phyloP scores from a whole-genome alignment of 805 yeast species.

The Kurtzmaniella cleridarum region DNA sequence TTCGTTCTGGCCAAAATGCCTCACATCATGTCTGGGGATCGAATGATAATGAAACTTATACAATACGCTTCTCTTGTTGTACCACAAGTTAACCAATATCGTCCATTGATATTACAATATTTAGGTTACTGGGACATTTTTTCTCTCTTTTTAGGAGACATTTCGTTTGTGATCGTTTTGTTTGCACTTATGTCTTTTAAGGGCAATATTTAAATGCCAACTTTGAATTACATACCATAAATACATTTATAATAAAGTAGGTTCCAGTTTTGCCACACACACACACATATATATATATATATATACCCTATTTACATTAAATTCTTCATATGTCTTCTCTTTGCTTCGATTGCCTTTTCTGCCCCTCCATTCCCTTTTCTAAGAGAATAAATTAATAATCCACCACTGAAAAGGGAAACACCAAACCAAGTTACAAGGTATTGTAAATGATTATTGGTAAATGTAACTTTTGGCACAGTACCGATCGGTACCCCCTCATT shows the following conservation, averaged over 20 bases:
- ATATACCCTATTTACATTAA: slow-evolving; percentile 1
- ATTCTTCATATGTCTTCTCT: slow-evolving; percentile 31
- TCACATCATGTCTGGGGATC: slow-evolving; percentile 19
- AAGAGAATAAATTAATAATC: slow-evolving; percentile 45
- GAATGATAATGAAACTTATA: slow-evolving; percentile 20
- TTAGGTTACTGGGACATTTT: slow-evolving; percentile 34
- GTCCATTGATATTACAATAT: slow-evolving; percentile 21
- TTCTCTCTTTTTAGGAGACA: slow-evolving; percentile 31
- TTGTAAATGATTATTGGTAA: slow-evolving; percentile 86
- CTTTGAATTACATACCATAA: not conserved
- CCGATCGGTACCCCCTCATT: slow-evolving; percentile 91
- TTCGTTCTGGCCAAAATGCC: slow-evolving; percentile 20
- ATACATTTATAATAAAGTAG: not conserved
- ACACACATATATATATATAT: not conserved
- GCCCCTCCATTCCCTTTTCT: slow-evolving; percentile 30
- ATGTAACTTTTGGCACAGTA: slow-evolving; percentile 69
- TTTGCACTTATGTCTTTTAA: slow-evolving; percentile 20
- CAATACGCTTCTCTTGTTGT: slow-evolving; percentile 29
- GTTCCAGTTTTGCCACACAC: not conserved
- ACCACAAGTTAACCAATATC: slow-evolving; percentile 26
- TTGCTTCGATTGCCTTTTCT: slow-evolving; percentile 35
- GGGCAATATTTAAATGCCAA: not conserved
- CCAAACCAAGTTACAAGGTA: slow-evolving; percentile 96
- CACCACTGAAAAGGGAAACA: slow-evolving; percentile 64
- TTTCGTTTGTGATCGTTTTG: slow-evolving; percentile 30